Percentiles rank a stretch among this genome's conserved stretches.
phyloP scores from a whole-genome alignment of 352 stramenopile species.

The Phytophthora rubi region DNA sequence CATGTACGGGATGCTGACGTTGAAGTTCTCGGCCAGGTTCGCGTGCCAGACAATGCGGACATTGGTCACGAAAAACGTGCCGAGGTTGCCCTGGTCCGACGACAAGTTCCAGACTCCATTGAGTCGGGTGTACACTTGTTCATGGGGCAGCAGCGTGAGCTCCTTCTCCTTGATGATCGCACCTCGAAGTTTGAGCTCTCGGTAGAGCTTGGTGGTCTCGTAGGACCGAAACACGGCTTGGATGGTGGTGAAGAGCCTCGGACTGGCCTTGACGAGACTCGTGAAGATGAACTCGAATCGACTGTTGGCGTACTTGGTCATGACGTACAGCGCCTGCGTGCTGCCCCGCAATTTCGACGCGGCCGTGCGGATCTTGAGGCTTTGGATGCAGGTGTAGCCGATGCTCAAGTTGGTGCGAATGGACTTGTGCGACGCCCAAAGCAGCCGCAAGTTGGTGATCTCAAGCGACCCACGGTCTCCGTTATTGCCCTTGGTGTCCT shows the following conservation, averaged over 20 bases:
- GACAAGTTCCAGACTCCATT: slow-evolving; percentile 93
- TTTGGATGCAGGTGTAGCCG: slow-evolving; percentile 84
- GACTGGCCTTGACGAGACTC: slow-evolving; percentile 91
- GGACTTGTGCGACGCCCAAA: slow-evolving; percentile 92
- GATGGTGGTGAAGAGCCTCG: slow-evolving; percentile 92
- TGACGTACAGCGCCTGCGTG: slow-evolving; percentile 93
- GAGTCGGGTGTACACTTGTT: slow-evolving; percentile 90
- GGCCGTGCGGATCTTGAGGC: slow-evolving; percentile 90
- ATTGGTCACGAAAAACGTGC: slow-evolving; percentile 94
- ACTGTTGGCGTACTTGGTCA: slow-evolving; percentile 88
- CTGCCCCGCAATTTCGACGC: slow-evolving; percentile 90
- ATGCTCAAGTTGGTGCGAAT: slow-evolving; percentile 88
- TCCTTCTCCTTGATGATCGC: slow-evolving; percentile 93
- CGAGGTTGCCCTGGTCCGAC: slow-evolving; percentile 93
- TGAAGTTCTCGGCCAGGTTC: slow-evolving; percentile 94
- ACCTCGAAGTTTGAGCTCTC: slow-evolving; percentile 92
- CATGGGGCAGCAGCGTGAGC: slow-evolving; percentile 85
- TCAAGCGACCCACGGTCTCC: slow-evolving; percentile 88
- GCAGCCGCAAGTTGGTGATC: slow-evolving; percentile 93
- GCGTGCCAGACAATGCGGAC: slow-evolving; percentile 94
- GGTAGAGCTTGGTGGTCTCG: slow-evolving; percentile 93
- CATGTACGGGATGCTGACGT: slow-evolving; percentile 95
- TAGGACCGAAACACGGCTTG: slow-evolving; percentile 93
- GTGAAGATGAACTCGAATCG: slow-evolving; percentile 96
- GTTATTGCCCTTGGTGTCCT: slow-evolving; percentile 96